These are phyloP conservation scores for Theobroma cacao DNA, from an alignment of 345 rosid species.

Conservation along the genomic window DNA sequence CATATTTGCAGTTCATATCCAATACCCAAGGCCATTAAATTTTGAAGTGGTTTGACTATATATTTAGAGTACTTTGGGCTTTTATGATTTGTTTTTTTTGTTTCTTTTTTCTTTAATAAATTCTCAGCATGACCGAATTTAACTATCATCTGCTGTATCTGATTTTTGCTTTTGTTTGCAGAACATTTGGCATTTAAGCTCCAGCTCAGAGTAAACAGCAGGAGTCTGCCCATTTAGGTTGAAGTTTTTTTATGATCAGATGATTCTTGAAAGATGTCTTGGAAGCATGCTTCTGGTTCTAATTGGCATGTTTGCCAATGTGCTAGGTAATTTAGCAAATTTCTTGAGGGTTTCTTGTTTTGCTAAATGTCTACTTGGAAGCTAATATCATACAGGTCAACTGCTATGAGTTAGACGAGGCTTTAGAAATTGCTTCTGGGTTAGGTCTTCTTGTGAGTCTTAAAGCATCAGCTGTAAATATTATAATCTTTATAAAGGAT, in stretches of 20 bases:
- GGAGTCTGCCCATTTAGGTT: not conserved
- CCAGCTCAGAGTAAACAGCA: constrained; percentile 11
- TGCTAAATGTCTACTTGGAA: not conserved
- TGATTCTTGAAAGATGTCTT: constrained; percentile 53
- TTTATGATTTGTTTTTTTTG: not conserved
- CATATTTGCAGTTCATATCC: not conserved
- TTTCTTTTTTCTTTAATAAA: not conserved
- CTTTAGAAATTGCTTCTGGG: not conserved
- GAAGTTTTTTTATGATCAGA: constrained; percentile 27
- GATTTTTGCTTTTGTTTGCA: constrained; percentile 10
- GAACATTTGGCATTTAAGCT: constrained; percentile 24
- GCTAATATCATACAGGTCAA: not conserved
- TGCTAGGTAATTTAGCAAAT: constrained; percentile 46
- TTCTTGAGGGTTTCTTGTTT: not conserved
- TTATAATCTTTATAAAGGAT: not conserved
- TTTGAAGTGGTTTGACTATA: not conserved
- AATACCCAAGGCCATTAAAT: not conserved
- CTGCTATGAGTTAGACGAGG: not conserved
- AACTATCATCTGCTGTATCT: not conserved
- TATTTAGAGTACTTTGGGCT: not conserved
- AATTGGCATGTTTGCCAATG: constrained; percentile 31
- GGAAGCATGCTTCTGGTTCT: constrained; percentile 41
- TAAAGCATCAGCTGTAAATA: not conserved
- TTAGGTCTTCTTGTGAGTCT: not conserved
- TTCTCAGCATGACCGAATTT: not conserved